Conservation (phyloP, 164 flowering plant genomes). For the Chimonanthus praecox region DNA sequence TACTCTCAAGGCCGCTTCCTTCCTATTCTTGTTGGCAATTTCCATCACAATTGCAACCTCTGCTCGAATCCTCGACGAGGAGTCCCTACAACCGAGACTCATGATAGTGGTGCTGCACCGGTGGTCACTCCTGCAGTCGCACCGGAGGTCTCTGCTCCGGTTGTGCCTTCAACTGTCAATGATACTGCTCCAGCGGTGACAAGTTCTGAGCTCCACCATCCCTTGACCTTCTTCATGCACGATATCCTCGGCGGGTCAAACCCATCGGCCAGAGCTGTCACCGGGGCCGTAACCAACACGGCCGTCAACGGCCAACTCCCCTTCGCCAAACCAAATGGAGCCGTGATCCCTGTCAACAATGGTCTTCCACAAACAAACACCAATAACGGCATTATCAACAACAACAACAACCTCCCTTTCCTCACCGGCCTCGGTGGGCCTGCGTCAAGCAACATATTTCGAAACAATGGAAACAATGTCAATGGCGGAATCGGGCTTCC, state of each 20-base stretch:
- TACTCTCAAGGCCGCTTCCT: conserved; percentile 19
- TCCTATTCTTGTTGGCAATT: conserved; percentile 28
- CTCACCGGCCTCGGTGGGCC: conserved; percentile 26
- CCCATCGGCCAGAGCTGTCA: conserved; percentile 54
- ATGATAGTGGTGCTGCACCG: not conserved
- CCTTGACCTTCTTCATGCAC: conserved; percentile 45
- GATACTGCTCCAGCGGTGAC: not conserved
- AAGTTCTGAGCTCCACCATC: conserved; percentile 11
- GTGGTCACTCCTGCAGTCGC: conserved; percentile 8
- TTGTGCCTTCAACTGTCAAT: not conserved
- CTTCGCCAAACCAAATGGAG: conserved; percentile 71
- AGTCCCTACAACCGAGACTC: not conserved
- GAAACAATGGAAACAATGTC: conserved; percentile 18
- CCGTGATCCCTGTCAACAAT: conserved; percentile 42
- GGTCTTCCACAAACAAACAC: conserved; percentile 42
- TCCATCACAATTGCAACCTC: conserved; percentile 27
- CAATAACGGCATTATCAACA: conserved; percentile 33
- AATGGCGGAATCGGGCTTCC: conserved; percentile 22
- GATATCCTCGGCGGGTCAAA: conserved; percentile 42
- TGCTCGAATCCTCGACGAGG: conserved; percentile 49
- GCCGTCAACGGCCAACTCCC: conserved; percentile 62
- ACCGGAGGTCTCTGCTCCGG: conserved; percentile 7
- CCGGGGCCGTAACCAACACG: conserved; percentile 53
- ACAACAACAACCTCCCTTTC: conserved; percentile 23
- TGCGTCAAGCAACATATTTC: conserved; percentile 1